phyloP scores from a whole-genome alignment of 176 grass and related monocot species.

The Bonia amplexicaulis region DNA sequence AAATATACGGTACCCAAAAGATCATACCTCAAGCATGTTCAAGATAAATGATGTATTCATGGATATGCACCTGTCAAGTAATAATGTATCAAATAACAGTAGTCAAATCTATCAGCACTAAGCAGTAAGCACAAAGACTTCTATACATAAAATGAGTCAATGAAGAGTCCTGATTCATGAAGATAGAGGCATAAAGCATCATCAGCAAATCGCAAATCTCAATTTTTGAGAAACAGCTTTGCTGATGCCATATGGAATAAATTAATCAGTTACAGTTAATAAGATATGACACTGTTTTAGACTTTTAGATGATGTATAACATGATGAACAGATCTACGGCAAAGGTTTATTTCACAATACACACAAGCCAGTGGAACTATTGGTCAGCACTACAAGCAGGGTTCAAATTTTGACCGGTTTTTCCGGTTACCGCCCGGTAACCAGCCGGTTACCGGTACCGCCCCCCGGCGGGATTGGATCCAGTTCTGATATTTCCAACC shows the following conservation, averaged over 20 bases:
- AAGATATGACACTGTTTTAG: neutral
- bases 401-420: no score
- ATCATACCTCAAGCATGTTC: slow-evolving; percentile 94
- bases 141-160: slow-evolving; percentile 1
- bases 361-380: neutral
- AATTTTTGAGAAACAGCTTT: neutral
- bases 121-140: slow-evolving; percentile 6
- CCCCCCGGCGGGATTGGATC: no score
- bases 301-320: neutral
- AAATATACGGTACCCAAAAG: slow-evolving; percentile 16
- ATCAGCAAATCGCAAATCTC: neutral
- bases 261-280: neutral
- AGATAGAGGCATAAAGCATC: neutral
- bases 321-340: neutral
- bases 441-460: no score
- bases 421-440: no score
- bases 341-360: neutral
- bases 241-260: neutral
- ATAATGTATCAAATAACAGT: slow-evolving; percentile 41
- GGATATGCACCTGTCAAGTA: slow-evolving; percentile 80
- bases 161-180: neutral
- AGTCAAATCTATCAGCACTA: slow-evolving; percentile 22
- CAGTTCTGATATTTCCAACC: no score
- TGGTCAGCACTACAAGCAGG: neutral
- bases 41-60: slow-evolving; percentile 89